These are phyloP conservation scores for Chrysochromulina parva DNA, from an alignment of 78 protist species.

Conservation along the genomic window DNA sequence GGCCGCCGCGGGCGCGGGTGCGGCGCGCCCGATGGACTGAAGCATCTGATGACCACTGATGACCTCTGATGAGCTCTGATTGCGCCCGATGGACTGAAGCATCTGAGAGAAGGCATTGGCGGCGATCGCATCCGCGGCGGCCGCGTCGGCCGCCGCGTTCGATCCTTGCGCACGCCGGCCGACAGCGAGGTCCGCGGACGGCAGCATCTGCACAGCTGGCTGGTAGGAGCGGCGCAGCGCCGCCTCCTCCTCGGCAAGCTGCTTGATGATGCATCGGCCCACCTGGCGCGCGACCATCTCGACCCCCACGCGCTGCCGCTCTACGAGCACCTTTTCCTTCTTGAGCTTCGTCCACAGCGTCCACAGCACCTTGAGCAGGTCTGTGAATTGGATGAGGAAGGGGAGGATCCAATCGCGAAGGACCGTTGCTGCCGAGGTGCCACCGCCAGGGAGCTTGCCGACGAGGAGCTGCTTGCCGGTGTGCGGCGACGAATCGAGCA, in stretches of 20 bases:
- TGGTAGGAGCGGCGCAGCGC: neutral
- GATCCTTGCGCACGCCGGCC: neutral
- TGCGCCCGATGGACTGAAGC: neutral
- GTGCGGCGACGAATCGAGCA: neutral
- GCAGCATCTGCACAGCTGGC: neutral
- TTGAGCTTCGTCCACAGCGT: neutral
- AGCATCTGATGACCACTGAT: neutral
- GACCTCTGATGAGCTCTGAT: neutral
- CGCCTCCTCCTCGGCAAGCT: neutral
- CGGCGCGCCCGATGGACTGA: neutral
- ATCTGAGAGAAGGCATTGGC: neutral
- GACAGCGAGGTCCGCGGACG: neutral
- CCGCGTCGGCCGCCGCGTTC: no score
- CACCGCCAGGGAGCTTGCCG: neutral
- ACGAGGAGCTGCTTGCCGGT: neutral
- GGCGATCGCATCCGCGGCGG: no score
- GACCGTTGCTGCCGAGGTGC: neutral
- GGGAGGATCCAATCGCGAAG: neutral
- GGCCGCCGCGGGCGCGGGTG: neutral
- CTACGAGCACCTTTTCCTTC: neutral
- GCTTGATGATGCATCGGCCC: neutral
- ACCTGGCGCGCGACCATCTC: neutral
- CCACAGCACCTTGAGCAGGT: constrained; percentile 3
- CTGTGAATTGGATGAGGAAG: neutral
- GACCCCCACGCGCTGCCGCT: neutral